Evolutionary conservation across 169 alveolate genomes (phyloP), one percentile per base, ranked within the genome.

Genomic region (Cryptosporidium muris): DNA sequence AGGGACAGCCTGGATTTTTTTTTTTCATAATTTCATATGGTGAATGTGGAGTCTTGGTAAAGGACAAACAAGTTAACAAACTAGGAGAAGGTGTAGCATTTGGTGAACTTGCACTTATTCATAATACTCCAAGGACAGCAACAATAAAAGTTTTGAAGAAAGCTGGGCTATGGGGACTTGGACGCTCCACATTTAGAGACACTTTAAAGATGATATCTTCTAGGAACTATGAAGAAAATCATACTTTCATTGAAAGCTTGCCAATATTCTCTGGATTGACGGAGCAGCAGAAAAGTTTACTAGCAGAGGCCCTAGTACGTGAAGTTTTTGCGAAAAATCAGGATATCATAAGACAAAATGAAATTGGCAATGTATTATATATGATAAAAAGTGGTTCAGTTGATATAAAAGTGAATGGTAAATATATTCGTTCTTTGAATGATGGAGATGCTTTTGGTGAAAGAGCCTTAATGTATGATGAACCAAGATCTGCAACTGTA

Each of bases 51-150:
- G 99, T 96, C 81, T 80, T 92, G 45, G 95, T 96, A 14, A 93
- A 94, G 80, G 95, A 93, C 3, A 94, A 94, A 80, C 89, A 89
- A 63, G 96, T 95, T 48, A 96, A 96, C 81, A 80, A 90, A 42
- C 81, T 96, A 93, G 89, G 91, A 36, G 89, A 92, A 53, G 99
- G 99, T 1, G 94, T 93, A 37, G 95, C 99, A 4, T 98, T 98
- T 68, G 99, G 99, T 6, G 99, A 98, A 82, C 93, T 98, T 45
- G 99, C 99, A 9, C 92, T 98, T 63, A 95, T 98, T 40, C 98
- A 97, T 82, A 97, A 97, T 88, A 95, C 98, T 11, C 99, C 98
- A 25, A 93, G 99, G 74, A 95, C 98, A 47, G 99, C 99, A 6
- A 95, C 99, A 2, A 95, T 97, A 25, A 90, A 81, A 80, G 98